Conservation (phyloP, 2,329 filamentous ascomycete species). For the Microdochium bolleyi region DNA sequence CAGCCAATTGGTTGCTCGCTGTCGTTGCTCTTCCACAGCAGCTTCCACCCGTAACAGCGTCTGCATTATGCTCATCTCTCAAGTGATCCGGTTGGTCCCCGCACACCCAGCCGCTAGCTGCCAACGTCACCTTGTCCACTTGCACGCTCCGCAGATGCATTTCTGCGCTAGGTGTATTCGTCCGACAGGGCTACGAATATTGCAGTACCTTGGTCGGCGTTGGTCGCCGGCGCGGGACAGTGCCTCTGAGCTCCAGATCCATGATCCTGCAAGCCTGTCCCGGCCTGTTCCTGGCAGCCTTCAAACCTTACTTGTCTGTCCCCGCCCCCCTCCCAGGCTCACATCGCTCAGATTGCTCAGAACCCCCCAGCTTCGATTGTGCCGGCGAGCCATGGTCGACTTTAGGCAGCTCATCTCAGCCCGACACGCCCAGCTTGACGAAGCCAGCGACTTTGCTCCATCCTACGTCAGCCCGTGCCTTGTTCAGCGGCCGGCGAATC, state of each 20-base stretch:
- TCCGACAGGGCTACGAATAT: not conserved
- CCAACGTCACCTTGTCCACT: too few species aligned
- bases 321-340: not conserved
- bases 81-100: too few species aligned
- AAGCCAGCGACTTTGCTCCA: not conserved
- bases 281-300: not conserved
- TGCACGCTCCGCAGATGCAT: too few species aligned
- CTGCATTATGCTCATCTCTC: too few species aligned
- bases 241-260: not conserved
- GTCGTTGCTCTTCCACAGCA: too few species aligned
- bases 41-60: too few species aligned
- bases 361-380: not conserved
- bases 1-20: too few species aligned
- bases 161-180: not conserved
- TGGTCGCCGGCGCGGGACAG: not conserved
- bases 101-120: too few species aligned
- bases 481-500: not conserved
- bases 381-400: not conserved
- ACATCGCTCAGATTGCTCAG: not conserved
- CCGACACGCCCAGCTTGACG: not conserved
- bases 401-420: not conserved
- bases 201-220: not conserved
- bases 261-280: not conserved
- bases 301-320: not conserved
- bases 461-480: not conserved